phyloP scores from a whole-genome alignment of 169 alveolate genomes.

The Cryptosporidium xiaoi region DNA sequence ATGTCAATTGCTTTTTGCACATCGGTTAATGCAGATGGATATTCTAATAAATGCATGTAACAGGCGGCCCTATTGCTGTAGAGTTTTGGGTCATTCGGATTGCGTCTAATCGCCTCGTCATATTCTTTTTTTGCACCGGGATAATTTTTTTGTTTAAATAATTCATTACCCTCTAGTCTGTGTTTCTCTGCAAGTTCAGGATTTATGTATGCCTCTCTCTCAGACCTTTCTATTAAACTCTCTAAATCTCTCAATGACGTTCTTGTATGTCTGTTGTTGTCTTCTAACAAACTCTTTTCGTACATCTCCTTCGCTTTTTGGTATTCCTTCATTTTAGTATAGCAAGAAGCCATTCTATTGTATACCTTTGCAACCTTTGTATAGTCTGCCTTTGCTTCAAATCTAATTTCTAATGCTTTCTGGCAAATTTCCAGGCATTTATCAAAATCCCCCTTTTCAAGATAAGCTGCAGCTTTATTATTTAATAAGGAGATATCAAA shows the following conservation, averaged over 20 bases:
- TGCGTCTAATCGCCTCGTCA: slow-evolving; percentile 96
- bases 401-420: slow-evolving; percentile 92
- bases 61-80: slow-evolving; percentile 98
- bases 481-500: slow-evolving; percentile 86
- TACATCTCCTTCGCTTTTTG: slow-evolving; percentile 91
- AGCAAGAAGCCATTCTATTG: slow-evolving; percentile 90
- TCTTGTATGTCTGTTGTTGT: slow-evolving; percentile 91
- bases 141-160: slow-evolving; percentile 91
- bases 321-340: slow-evolving; percentile 84
- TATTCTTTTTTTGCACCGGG: slow-evolving; percentile 97
- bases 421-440: slow-evolving; percentile 91
- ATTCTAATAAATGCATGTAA: slow-evolving; percentile 93
- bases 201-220: slow-evolving; percentile 92
- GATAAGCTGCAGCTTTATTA: slow-evolving; percentile 95
- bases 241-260: slow-evolving; percentile 92
- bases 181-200: slow-evolving; percentile 95
- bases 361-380: slow-evolving; percentile 82
- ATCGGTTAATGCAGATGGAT: slow-evolving; percentile 93
- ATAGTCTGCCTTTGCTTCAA: slow-evolving; percentile 91
- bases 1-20: slow-evolving; percentile 93
- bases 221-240: slow-evolving; percentile 90
- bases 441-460: slow-evolving; percentile 94
- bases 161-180: slow-evolving; percentile 87
- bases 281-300: slow-evolving; percentile 93
- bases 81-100: slow-evolving; percentile 94